These are phyloP conservation scores for Colletotrichum simmondsii DNA, from an alignment of 2,329 filamentous ascomycete species.

Conservation along the genomic window DNA sequence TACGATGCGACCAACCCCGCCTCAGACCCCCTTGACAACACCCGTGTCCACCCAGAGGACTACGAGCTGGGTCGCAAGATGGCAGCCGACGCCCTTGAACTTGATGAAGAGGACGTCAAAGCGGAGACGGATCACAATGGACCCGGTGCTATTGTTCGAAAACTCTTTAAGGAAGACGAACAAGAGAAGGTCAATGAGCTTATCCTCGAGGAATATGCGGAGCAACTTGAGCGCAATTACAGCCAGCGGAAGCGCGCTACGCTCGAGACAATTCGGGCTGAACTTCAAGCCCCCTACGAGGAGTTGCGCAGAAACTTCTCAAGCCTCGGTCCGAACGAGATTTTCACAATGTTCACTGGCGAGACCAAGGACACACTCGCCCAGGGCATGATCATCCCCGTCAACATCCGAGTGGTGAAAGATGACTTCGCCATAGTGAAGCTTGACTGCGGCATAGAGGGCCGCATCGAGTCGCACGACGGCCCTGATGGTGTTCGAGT, in stretches of 20 bases:
- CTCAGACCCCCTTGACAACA: slow-evolving; percentile 95
- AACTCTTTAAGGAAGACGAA: slow-evolving; percentile 93
- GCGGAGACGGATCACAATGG: slow-evolving; percentile 93
- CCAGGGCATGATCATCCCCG: slow-evolving; percentile 92
- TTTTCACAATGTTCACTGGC: slow-evolving; percentile 97
- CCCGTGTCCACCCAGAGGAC: slow-evolving; percentile 96
- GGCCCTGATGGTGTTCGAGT: slow-evolving; percentile 79
- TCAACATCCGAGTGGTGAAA: slow-evolving; percentile 88
- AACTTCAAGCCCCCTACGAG: slow-evolving; percentile 92
- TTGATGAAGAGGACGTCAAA: slow-evolving; percentile 98
- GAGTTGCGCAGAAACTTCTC: slow-evolving; percentile 87
- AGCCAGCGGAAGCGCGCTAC: slow-evolving; percentile 96
- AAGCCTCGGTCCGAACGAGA: slow-evolving; percentile 76
- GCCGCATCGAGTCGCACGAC: slow-evolving; percentile 84
- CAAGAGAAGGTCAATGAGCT: slow-evolving; percentile 97
- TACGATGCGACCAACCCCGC: slow-evolving; percentile 85
- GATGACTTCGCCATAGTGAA: slow-evolving; percentile 94
- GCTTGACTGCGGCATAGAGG: slow-evolving; percentile 94
- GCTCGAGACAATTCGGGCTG: slow-evolving; percentile 93
- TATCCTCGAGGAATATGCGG: slow-evolving; percentile 95
- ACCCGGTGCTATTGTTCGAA: slow-evolving; percentile 88
- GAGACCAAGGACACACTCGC: slow-evolving; percentile 87
- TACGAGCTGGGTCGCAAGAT: slow-evolving; percentile 99
- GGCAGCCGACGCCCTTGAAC: slow-evolving; percentile 93
- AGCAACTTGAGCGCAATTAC: slow-evolving; percentile 92